Percentiles rank a stretch among this genome's conserved stretches.
These are phyloP conservation scores for Thymus mandschuricus DNA, from an alignment of 257 asterid genomes.

Conservation along the genomic window DNA sequence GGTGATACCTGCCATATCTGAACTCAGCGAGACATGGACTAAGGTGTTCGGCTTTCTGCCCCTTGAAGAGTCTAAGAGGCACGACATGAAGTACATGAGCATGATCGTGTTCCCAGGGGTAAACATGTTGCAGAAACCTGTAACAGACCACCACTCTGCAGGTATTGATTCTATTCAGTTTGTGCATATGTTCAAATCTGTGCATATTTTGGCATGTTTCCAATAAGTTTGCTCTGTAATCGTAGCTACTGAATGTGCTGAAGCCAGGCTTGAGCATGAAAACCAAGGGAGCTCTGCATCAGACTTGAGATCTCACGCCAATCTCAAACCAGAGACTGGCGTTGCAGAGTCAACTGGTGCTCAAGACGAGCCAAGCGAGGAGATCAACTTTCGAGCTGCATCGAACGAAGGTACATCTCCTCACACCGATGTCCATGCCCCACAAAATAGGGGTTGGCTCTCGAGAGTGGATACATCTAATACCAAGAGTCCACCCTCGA, in stretches of 20 bases:
- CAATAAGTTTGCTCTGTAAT: background rate
- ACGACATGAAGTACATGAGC: conserved; percentile 73
- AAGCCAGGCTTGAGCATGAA: conserved; percentile 32
- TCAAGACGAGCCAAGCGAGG: conserved; percentile 30
- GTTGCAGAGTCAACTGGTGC: conserved; percentile 5
- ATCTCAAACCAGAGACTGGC: conserved; percentile 12
- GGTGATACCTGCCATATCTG: conserved; percentile 88
- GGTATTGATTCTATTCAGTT: conserved; percentile 36
- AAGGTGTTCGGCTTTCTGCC: conserved; percentile 71
- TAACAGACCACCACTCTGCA: conserved; percentile 39
- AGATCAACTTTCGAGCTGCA: conserved; percentile 9
- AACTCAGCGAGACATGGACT: conserved; percentile 85
- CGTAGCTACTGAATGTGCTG: conserved; percentile 36
- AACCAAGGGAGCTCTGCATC: conserved; percentile 25
- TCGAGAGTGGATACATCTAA: background rate
- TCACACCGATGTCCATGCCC: conserved; percentile 8
- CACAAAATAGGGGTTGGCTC: conserved; percentile 15
- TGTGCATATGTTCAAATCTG: background rate
- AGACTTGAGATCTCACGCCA: conserved; percentile 28
- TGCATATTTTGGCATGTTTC: background rate
- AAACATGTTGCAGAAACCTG: conserved; percentile 78
- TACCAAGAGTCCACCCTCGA: conserved; percentile 13
- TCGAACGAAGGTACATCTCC: conserved; percentile 22
- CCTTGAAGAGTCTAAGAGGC: conserved; percentile 70
- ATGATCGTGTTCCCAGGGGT: conserved; percentile 76